These are phyloP conservation scores for Boletus rufocinnamomeus DNA, from an alignment of 768 basidiomycete species.

Conservation along the genomic window DNA sequence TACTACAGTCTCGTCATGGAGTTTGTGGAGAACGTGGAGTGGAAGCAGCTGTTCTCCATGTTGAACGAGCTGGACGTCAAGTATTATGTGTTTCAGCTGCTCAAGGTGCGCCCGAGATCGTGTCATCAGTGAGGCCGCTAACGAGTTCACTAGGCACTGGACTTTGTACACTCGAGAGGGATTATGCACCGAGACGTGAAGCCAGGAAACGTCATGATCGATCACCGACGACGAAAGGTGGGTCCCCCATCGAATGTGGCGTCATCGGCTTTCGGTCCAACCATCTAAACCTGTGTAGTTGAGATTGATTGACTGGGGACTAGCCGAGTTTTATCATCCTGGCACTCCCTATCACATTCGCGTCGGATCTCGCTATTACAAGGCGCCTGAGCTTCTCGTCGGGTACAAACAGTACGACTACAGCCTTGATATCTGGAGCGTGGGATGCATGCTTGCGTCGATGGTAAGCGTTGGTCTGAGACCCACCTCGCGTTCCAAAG, in stretches of 20 bases:
- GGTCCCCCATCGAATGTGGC: slow-evolving; percentile 19
- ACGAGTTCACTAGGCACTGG: slow-evolving; percentile 46
- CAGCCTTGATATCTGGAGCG: slow-evolving; percentile 70
- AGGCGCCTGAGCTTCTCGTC: slow-evolving; percentile 71
- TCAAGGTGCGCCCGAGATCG: slow-evolving; percentile 43
- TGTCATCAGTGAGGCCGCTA: not conserved
- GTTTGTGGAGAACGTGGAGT: slow-evolving; percentile 67
- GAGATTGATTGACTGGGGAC: slow-evolving; percentile 72
- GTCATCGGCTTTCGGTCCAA: not conserved
- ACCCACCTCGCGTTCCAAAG: not conserved
- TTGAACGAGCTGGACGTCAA: slow-evolving; percentile 68
- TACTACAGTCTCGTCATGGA: slow-evolving; percentile 71
- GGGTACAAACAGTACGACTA: slow-evolving; percentile 75
- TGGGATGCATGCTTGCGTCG: slow-evolving; percentile 73
- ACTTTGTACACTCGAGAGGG: slow-evolving; percentile 70
- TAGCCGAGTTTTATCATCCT: slow-evolving; percentile 77
- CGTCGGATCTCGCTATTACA: slow-evolving; percentile 72
- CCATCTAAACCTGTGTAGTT: slow-evolving; percentile 35
- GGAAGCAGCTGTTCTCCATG: slow-evolving; percentile 57
- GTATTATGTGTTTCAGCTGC: slow-evolving; percentile 65
- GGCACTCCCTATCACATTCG: slow-evolving; percentile 71
- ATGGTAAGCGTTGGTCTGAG: slow-evolving; percentile 50
- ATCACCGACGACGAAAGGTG: slow-evolving; percentile 61
- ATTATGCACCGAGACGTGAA: slow-evolving; percentile 74
- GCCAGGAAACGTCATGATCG: slow-evolving; percentile 75